Base-by-base conservation (phyloP, 805 yeast species). In the Saccharomycopsis fodiens region DNA sequence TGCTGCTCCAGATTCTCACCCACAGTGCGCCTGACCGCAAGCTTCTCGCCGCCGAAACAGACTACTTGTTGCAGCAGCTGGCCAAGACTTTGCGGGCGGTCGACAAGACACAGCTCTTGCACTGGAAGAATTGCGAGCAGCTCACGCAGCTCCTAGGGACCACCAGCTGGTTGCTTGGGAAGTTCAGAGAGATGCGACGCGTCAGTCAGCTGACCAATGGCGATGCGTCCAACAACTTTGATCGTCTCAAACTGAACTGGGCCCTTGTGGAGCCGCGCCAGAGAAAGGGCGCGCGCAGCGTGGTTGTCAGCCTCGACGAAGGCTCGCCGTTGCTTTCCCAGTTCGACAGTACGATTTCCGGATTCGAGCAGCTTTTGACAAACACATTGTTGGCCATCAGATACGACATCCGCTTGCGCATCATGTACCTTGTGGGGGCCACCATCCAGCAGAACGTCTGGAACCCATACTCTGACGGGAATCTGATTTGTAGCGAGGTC, bases 161-260 rank as follows among this genome's bases (percentile, higher is more conserved):
- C 3, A 52, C 81, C 1, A 63, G 68, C 15, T 76, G 87, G 79
- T 63, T 32, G 2, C 59, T 76, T 35, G 55, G 65, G 15, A 80
- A 88, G 84, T 66, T 85, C 37, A 82, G 85, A 0, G 57, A 57
- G 3, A 61, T 79, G 56, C 67, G 74, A 44, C 72, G 74, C 43
- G 68, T 66, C 6, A 59, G 64, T 4, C 52, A 52, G 15, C 13
- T 42, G 17, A 31, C 34, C 20, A 42, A 45, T 46, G 13, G 16
- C 31, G 39, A 10, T 8, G 36, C 36, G n/a, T 13, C 20, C 25
- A 21, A 32, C 4, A 35, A 35, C 10, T n/a, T 34, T 21, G 48
- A 45, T 12, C 15, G 39, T n/a, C 39, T 51, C 17, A 45, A 43
- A 45, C 36, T 36, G 20, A 42, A 42, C 17, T 51, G 54, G 54